Base-by-base conservation (phyloP, 441 rosid genomes). In the Bocquillonia castaneifolia region DNA sequence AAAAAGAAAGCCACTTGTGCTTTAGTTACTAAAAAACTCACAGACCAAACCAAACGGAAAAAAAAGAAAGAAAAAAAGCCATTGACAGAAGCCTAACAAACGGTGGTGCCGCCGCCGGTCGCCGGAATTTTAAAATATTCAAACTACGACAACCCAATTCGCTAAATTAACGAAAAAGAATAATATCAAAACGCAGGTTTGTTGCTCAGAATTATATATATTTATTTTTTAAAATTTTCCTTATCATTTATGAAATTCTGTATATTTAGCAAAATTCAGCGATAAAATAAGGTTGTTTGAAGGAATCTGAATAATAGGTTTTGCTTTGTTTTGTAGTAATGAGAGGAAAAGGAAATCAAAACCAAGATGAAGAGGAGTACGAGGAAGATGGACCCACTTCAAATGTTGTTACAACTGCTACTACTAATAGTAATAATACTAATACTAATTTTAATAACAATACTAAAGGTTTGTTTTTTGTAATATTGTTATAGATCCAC, bases 361-460 rank as follows among this genome's bases (percentile, higher is more conserved):
- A 77, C 79, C 96, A 75, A 64, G 94, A 85, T 63, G 91, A 84
- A 58, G 97, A 88, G 23, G 93, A 86, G 47, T 88, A 81, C 84
- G 91, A 84, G 28, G 98, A 88, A 44, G 91, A 87, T 59, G 87
- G 85, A 52, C 81, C 86, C 28, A 78, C 85, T 70, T 83, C 83
- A 8, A 82, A 75, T 58, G 57, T 62, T 64, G 59, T 69, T 26
- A 51, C 57, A 17, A 47, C 73, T 20, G 59, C 42, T 63, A 71
- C 58, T 78, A 77, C 61, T 57, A 72, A 50, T 61, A 73, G 73
- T 52, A 63, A 6, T 32, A 44, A 31, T 20, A 37, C 17, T 54
- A 52, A 34, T 78, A 77, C 63, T 60, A 72, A 54, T 60, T 71
- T 73, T 53, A 63, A n/a, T 45, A 44, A 42, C 18, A 39, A 7